These are phyloP conservation scores for Xylaria flabelliformis DNA, from an alignment of 495 filamentous ascomycete genomes.

Conservation along the genomic window DNA sequence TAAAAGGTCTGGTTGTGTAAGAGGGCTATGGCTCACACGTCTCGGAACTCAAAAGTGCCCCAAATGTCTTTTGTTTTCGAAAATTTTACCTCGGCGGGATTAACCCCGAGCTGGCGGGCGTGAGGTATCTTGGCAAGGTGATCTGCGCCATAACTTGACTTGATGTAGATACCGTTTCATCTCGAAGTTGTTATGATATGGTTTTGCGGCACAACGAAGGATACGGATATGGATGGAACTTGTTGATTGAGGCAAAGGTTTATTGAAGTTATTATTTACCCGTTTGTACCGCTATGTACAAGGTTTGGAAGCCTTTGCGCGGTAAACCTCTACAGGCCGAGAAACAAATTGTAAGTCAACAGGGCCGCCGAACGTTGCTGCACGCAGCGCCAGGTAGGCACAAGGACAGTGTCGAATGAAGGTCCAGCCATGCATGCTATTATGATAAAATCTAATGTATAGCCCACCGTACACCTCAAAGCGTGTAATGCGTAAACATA, in stretches of 20 bases:
- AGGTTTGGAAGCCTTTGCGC: not conserved
- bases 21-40: not conserved
- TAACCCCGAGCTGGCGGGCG: slow-evolving; percentile 17
- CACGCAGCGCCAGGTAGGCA: not conserved
- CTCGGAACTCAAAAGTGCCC: not conserved
- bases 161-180: not conserved
- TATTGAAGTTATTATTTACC: not conserved
- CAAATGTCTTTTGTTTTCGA: not conserved
- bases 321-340: not conserved
- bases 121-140: slow-evolving; percentile 11
- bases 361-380: not conserved
- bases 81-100: slow-evolving; percentile 15
- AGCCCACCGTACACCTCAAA: slow-evolving; percentile 15
- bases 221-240: not conserved
- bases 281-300: not conserved
- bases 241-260: not conserved
- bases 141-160: not conserved
- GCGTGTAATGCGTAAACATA: slow-evolving; percentile 22
- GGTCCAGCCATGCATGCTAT: slow-evolving; percentile 27
- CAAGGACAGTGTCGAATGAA: slow-evolving; percentile 15
- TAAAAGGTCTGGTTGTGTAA: not conserved
- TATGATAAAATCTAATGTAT: slow-evolving; percentile 27
- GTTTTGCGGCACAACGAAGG: not conserved
- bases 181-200: not conserved
- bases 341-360: slow-evolving; percentile 15